These are phyloP conservation scores for Tolypocladium pustulatum DNA, from an alignment of 2,329 filamentous ascomycete genomes.

Conservation along the genomic window DNA sequence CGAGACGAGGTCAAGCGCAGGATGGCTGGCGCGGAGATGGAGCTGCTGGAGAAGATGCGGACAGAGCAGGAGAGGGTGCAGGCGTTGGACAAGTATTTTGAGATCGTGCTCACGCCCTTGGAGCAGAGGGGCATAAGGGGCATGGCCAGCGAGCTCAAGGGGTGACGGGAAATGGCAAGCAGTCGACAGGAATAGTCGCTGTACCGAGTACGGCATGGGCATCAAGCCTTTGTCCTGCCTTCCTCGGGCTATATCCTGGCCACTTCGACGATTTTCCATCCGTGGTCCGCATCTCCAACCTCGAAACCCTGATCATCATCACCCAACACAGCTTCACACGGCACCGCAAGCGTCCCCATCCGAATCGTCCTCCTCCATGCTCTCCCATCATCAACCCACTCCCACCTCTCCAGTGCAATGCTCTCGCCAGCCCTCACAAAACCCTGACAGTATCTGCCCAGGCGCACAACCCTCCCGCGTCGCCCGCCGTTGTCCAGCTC, in stretches of 20 bases:
- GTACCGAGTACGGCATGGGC: neutral
- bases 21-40: slow-evolving; percentile 17
- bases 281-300: slow-evolving; percentile 1
- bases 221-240: neutral
- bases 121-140: slow-evolving; percentile 39
- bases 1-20: slow-evolving; percentile 33
- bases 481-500: slow-evolving; percentile 21
- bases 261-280: slow-evolving; percentile 8
- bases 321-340: slow-evolving; percentile 18
- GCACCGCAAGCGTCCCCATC: slow-evolving; percentile 22
- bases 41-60: slow-evolving; percentile 29
- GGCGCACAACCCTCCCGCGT: slow-evolving; percentile 39
- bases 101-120: slow-evolving; percentile 30
- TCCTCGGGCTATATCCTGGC: neutral
- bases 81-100: slow-evolving; percentile 39
- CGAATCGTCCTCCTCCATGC: slow-evolving; percentile 26
- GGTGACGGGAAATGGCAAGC: neutral
- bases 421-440: slow-evolving; percentile 33
- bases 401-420: slow-evolving; percentile 45
- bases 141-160: slow-evolving; percentile 11
- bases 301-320: neutral
- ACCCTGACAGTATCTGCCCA: slow-evolving; percentile 47
- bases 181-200: neutral
- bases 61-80: slow-evolving; percentile 37
- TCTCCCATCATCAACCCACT: slow-evolving; percentile 19